Conservation (phyloP, 2,329 filamentous ascomycete species). For the Beauveria medogensis region DNA sequence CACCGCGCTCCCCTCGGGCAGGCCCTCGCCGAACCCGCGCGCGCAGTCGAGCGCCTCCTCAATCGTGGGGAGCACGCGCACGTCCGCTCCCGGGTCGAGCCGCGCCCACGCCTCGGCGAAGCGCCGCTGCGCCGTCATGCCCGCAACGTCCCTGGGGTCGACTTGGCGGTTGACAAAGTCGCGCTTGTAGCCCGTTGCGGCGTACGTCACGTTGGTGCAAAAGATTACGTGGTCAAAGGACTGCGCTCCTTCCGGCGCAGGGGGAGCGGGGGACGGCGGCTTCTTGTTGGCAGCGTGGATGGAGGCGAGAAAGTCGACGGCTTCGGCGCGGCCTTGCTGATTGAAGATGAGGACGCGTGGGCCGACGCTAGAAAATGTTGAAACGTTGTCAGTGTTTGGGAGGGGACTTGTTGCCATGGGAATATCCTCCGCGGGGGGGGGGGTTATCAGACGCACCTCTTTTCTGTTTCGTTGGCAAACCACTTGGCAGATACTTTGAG, state of each 20-base stretch:
- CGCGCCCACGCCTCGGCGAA: slow-evolving; percentile 44
- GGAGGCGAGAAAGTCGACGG: slow-evolving; percentile 44
- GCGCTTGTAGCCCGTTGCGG: slow-evolving; percentile 41
- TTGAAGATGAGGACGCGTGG: slow-evolving; percentile 72
- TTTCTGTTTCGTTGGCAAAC: slow-evolving; percentile 55
- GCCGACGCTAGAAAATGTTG: slow-evolving; percentile 21
- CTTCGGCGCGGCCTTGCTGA: slow-evolving; percentile 56
- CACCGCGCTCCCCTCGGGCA: slow-evolving; percentile 27
- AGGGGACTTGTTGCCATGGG: background rate
- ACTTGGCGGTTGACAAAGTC: slow-evolving; percentile 51
- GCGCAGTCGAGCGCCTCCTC: slow-evolving; percentile 46
- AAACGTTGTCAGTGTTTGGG: background rate
- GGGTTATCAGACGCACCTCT: slow-evolving; percentile 18
- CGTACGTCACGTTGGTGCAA: slow-evolving; percentile 65
- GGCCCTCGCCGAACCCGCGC: slow-evolving; percentile 25
- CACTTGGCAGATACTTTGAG: slow-evolving; percentile 73
- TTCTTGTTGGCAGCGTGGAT: slow-evolving; percentile 31
- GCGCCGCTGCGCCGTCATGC: slow-evolving; percentile 43
- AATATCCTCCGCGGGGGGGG: no score
- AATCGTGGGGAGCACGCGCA: slow-evolving; percentile 43
- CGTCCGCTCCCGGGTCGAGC: slow-evolving; percentile 37
- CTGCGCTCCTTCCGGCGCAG: slow-evolving; percentile 16
- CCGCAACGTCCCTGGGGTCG: slow-evolving; percentile 42
- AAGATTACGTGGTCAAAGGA: slow-evolving; percentile 70
- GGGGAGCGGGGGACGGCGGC: slow-evolving; percentile 2